These are phyloP conservation scores for Cystobasidium tubakii DNA, from an alignment of 768 basidiomycete genomes.

Conservation along the genomic window DNA sequence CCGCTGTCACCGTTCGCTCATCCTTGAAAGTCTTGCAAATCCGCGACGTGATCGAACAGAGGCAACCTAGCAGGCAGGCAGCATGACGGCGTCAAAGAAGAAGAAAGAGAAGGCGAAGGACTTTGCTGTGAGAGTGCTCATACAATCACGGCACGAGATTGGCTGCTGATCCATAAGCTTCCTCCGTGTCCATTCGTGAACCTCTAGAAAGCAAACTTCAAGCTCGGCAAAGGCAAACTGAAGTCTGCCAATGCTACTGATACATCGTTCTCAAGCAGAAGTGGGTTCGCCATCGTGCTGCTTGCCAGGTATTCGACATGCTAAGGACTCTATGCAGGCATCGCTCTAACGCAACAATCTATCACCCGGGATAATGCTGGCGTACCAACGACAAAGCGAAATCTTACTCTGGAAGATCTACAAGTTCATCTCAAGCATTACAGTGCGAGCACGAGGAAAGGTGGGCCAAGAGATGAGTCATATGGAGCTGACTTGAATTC, in stretches of 20 bases:
- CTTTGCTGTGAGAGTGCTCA: constrained; percentile 60
- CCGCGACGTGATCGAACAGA: neutral
- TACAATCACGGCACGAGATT: too few species aligned
- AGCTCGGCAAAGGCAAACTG: constrained; percentile 91
- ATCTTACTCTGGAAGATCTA: constrained; percentile 29
- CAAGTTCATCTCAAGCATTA: constrained; percentile 30
- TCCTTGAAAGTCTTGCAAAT: neutral
- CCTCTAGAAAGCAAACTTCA: constrained; percentile 86
- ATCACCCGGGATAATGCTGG: constrained; percentile 22
- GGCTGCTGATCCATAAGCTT: neutral
- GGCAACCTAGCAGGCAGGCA: neutral
- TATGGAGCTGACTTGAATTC: too few species aligned
- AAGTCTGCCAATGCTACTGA: constrained; percentile 76
- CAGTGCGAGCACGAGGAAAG: constrained; percentile 23
- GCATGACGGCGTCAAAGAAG: constrained; percentile 53
- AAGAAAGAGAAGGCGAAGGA: constrained; percentile 79
- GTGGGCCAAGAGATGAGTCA: too few species aligned
- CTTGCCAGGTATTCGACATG: too few species aligned
- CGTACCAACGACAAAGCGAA: constrained; percentile 33
- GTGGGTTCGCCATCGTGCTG: constrained; percentile 54
- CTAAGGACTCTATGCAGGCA: neutral
- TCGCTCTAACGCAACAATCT: constrained; percentile 25
- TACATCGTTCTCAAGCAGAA: constrained; percentile 90
- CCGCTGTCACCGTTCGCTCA: constrained; percentile 13
- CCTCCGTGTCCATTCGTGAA: neutral